These are phyloP conservation scores for Marasmius tenuissimus DNA, from an alignment of 1,284 basidiomycete genomes.

Conservation along the genomic window DNA sequence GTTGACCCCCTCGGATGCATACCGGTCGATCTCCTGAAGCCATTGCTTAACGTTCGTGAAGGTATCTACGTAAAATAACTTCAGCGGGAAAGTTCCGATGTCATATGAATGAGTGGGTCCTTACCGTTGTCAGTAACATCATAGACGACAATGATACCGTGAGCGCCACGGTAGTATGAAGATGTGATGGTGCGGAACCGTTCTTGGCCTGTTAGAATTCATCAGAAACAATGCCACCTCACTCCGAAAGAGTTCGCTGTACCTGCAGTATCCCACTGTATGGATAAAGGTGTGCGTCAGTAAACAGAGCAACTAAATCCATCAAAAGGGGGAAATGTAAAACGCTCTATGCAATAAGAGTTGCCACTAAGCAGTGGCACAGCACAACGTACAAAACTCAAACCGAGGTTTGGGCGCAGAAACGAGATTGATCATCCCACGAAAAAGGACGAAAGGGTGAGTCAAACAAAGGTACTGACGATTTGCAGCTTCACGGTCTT, in stretches of 20 bases:
- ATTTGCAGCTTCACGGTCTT: slow-evolving; percentile 99
- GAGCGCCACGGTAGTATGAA: slow-evolving; percentile 95
- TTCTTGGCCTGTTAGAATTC: slow-evolving; percentile 72
- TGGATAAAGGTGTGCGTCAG: slow-evolving; percentile 19
- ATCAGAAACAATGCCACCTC: neutral
- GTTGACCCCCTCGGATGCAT: slow-evolving; percentile 98
- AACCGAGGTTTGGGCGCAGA: slow-evolving; percentile 7
- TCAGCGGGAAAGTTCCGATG: no score
- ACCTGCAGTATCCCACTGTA: slow-evolving; percentile 96
- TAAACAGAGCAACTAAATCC: slow-evolving; percentile 17
- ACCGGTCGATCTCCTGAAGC: slow-evolving; percentile 99
- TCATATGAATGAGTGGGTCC: slow-evolving; percentile 13
- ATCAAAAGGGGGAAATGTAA: slow-evolving; percentile 8
- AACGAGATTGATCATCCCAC: slow-evolving; percentile 10
- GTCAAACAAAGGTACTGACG: slow-evolving; percentile 55
- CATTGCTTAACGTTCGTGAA: slow-evolving; percentile 99
- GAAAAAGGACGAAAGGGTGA: slow-evolving; percentile 4
- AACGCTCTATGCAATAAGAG: neutral
- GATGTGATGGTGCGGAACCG: slow-evolving; percentile 98
- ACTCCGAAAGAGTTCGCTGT: neutral
- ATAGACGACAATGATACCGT: slow-evolving; percentile 98
- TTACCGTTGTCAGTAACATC: slow-evolving; percentile 97
- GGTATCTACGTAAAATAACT: slow-evolving; percentile 60
- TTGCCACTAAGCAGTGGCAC: neutral
- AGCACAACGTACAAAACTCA: neutral